Conservation (phyloP, 257 asterid genomes). For the Solanum arcanum region DNA sequence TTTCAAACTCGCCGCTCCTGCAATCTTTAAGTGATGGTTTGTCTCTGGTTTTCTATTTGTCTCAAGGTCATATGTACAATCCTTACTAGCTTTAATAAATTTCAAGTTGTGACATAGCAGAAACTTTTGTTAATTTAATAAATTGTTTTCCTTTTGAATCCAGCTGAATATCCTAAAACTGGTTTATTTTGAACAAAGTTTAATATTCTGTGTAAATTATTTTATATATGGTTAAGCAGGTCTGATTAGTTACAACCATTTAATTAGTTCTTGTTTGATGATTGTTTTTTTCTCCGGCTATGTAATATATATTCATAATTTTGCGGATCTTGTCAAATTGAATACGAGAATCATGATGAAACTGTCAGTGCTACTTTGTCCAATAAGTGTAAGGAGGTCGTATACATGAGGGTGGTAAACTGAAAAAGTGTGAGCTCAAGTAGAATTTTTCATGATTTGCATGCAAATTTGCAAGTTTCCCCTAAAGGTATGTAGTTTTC, state of each 20-base stretch:
- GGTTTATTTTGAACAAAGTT: not conserved
- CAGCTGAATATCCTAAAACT: not conserved
- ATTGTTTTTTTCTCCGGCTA: conserved; percentile 3
- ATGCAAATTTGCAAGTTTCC: conserved; percentile 53
- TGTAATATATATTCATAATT: conserved; percentile 9
- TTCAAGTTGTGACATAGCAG: not conserved
- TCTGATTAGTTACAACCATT: not conserved
- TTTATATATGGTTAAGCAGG: not conserved
- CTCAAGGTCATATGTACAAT: not conserved
- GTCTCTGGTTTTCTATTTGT: not conserved
- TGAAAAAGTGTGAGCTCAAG: conserved; percentile 46
- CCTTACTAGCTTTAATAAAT: no score
- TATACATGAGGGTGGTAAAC: conserved; percentile 62
- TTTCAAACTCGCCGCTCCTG: not conserved
- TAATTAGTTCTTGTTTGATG: not conserved
- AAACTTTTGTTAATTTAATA: not conserved
- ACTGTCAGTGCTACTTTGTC: conserved; percentile 80
- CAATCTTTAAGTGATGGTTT: not conserved
- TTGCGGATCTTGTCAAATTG: conserved; percentile 65
- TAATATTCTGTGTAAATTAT: not conserved
- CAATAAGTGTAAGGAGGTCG: conserved; percentile 85
- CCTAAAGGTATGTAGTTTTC: conserved; percentile 42
- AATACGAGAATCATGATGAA: conserved; percentile 57
- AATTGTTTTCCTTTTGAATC: not conserved
- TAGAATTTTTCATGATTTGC: conserved; percentile 59